Evolutionary conservation across 202 grass and related monocot genomes (phyloP), one percentile per base, ranked within the genome.

Genomic region (Eragrostis tef): DNA sequence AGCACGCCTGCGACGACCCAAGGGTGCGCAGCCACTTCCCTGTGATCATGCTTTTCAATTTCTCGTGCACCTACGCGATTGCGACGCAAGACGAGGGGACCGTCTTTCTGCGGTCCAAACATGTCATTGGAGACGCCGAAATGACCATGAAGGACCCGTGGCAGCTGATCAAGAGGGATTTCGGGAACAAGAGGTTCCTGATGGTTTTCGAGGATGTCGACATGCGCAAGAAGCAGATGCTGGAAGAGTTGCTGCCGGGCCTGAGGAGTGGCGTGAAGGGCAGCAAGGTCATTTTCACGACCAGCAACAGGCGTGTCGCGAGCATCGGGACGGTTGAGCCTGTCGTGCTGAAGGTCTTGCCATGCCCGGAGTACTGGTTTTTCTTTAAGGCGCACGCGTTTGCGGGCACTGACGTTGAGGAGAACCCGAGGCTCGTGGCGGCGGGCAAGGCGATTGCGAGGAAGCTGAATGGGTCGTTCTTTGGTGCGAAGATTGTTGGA

Each of bases 381-480:
- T 81, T 71, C 42, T 89, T 86, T 42, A 89, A 77, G 82, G 70
- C 79, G 8, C 81, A 78, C 20, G 87, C 90, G 4, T 93, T 93
- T 2, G 43, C 27, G 0, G 50, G 73, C 31, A 59, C 17, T 11
- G 82, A 93, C 46, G 31, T 86, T 0, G 75, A 77, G 67, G 74
- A 89, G 29, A 31, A 85, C 20, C 87, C 48, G 0, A 85, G 77
- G 34, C 62, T 93, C 34, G 26, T 84, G 11, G 45, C 75, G 1
- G 56, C 31, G 0, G 81, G 91, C 24, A 80, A 65, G 47, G 81
- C 83, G 1, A 88, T 90, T 16, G 85, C 79, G 0, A 73, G 7
- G 73, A 86, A 87, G 51, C 64, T 93, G 11, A 84, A 86, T 0
- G 88, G 91, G 2, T 90, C 88, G 0, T 87, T 89, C 42, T 81